Percentiles rank a stretch among this genome's conserved stretches.
Evolutionary conservation across 2,329 filamentous ascomycete genomes (phyloP).

Genomic region (Stylonectria norvegica): DNA sequence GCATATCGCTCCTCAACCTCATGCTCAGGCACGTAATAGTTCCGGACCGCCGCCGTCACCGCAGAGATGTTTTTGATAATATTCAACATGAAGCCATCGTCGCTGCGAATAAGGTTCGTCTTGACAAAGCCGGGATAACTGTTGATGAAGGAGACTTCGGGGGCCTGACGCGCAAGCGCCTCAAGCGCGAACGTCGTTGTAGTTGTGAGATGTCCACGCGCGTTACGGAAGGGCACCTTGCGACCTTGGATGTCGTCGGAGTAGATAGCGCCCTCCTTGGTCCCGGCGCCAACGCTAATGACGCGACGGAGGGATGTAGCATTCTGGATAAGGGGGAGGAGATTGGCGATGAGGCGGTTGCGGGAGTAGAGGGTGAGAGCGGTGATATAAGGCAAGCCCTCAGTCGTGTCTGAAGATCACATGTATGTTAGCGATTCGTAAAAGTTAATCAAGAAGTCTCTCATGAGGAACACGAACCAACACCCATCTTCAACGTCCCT

Average conservation of each 20-base stretch:
- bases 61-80: constrained; percentile 15
- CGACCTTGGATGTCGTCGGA: constrained; percentile 22
- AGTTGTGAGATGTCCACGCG: constrained; percentile 22
- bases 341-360: constrained; percentile 52
- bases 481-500: constrained; percentile 31
- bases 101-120: constrained; percentile 22
- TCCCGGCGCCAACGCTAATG: constrained; percentile 26
- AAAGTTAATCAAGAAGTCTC: constrained; percentile 2
- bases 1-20: constrained; percentile 26
- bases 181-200: constrained; percentile 26
- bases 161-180: constrained; percentile 17
- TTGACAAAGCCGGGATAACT: constrained; percentile 29
- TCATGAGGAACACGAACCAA: constrained; percentile 8
- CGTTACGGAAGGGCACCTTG: constrained; percentile 17
- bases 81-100: constrained; percentile 18
- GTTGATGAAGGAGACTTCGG: constrained; percentile 28
- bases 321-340: constrained; percentile 50
- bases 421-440: not conserved
- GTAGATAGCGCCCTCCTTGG: constrained; percentile 16
- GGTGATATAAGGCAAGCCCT: constrained; percentile 52
- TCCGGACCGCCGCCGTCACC: constrained; percentile 1
- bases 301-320: constrained; percentile 20
- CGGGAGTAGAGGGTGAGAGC: constrained; percentile 56
- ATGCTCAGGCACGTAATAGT: constrained; percentile 15
- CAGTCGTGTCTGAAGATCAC: constrained; percentile 45